Percentiles rank a stretch among this genome's conserved stretches.
Conservation (phyloP, 495 filamentous ascomycete genomes). For the Rhizodiscina lignyota region DNA sequence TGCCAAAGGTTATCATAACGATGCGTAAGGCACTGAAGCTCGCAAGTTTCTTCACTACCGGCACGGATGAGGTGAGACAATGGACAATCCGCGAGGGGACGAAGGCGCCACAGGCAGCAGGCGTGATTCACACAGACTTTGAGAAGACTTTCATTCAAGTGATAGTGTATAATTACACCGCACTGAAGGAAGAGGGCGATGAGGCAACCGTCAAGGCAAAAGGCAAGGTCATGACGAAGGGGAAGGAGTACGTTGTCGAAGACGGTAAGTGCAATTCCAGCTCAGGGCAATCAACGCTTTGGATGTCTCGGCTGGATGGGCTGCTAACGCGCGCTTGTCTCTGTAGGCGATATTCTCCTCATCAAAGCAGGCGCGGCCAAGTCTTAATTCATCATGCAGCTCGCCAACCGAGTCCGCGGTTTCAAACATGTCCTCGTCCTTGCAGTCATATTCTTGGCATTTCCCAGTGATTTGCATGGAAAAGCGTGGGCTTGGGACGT, state of each 20-base stretch:
- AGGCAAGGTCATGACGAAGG: constrained; percentile 96
- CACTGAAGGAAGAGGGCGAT: constrained; percentile 71
- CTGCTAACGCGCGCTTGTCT: too few relatives aligned
- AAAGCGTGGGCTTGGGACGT: too few relatives aligned
- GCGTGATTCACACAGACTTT: constrained; percentile 95
- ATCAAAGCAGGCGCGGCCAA: constrained; percentile 96
- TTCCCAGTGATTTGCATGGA: too few relatives aligned
- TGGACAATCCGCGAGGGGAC: constrained; percentile 96
- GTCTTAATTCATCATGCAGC: too few relatives aligned
- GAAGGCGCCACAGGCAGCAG: constrained; percentile 92
- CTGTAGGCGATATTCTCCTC: constrained; percentile 57
- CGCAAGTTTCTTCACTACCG: constrained; percentile 92
- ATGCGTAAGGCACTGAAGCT: constrained; percentile 90
- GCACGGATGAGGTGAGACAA: constrained; percentile 91
- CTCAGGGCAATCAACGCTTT: too few relatives aligned
- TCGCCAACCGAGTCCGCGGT: too few relatives aligned
- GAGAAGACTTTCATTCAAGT: constrained; percentile 99
- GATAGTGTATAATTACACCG: constrained; percentile 71
- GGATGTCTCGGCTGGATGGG: too few relatives aligned
- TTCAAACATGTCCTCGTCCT: too few relatives aligned
- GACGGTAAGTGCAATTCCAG: too few relatives aligned
- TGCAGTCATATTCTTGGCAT: too few relatives aligned
- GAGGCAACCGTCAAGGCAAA: constrained; percentile 78
- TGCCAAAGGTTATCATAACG: constrained; percentile 84
- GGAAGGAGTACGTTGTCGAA: constrained; percentile 76